phyloP scores from a whole-genome alignment of 441 rosid species.

The Cnidoscolus chayamansa region DNA sequence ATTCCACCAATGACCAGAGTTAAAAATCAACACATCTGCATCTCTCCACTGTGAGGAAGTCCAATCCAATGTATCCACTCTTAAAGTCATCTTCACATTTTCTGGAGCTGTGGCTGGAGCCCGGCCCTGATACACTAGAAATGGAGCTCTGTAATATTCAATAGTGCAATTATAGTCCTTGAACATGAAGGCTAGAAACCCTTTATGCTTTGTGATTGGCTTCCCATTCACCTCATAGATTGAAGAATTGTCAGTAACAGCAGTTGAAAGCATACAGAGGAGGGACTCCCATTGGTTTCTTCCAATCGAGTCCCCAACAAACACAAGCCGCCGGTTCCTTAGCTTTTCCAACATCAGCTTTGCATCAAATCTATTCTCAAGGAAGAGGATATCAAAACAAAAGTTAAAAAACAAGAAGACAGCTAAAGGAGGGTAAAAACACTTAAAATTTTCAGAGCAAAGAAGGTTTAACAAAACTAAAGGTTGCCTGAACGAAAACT shows the following conservation, averaged over 20 bases:
- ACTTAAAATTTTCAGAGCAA: not conserved
- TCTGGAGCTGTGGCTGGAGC: conserved; percentile 54
- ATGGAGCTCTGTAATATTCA: conserved; percentile 89
- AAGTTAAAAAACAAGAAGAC: not conserved
- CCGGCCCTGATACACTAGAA: conserved; percentile 58
- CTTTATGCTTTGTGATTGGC: conserved; percentile 86
- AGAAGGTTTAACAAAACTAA: not conserved
- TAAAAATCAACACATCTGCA: conserved; percentile 64
- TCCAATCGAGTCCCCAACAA: conserved; percentile 92
- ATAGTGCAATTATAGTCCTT: conserved; percentile 78
- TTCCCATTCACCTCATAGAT: conserved; percentile 71
- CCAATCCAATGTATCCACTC: conserved; percentile 66
- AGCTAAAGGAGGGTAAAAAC: not conserved
- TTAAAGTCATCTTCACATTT: conserved; percentile 53
- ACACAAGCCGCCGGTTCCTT: conserved; percentile 58
- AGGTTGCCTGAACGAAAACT: too few species aligned
- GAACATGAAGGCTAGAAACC: conserved; percentile 67
- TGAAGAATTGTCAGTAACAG: conserved; percentile 51
- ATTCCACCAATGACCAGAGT: conserved; percentile 92
- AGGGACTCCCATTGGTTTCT: conserved; percentile 97
- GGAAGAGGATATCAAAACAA: conserved; percentile 13
- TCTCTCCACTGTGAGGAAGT: conserved; percentile 49
- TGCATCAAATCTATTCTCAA: conserved; percentile 62
- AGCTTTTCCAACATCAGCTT: conserved; percentile 63
- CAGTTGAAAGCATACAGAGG: conserved; percentile 76